Evolutionary conservation across 768 basidiomycete genomes (phyloP), one percentile per base, ranked within the genome.

Genomic region (Amanita rubescens): DNA sequence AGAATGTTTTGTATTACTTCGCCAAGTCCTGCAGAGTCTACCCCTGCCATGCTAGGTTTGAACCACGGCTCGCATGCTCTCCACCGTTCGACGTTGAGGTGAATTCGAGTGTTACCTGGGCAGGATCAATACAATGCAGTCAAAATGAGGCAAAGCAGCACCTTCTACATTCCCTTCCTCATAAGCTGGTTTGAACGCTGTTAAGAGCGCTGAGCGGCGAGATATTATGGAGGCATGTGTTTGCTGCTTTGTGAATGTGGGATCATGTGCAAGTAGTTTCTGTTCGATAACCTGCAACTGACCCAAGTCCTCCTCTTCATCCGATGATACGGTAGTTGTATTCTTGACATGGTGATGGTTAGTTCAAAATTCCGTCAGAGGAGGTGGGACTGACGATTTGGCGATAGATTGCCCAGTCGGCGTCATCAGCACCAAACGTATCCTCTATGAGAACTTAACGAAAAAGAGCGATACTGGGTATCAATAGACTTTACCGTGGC

Each of bases 331-430:
- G 0, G 80, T 77, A 3, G 82, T 76, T 3, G 77, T 81, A 63
- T 90, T 90, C 88, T 90, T 14, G 1, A 20, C 7, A 34, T 30
- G 5, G 25, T 15, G 5, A 12, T 25, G 22, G 20, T 32, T 12
- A 14, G 47, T 3, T 24, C 2, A 32, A 24, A 10, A 9, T 32
- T 30, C 19, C 12, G 8, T 32, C 41, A 45, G 39, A 2, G 3
- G 27, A 25, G 6, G 3, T 9, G 20, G 17, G 67, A 35, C 81
- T 58, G 64, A 94, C 94, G 55, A 99, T 94, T 70, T 97, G 94
- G 58, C 95, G 90, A 65, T 98, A 98, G 55, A 98, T 93, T 0
- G 87, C 86, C 94, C 95, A 98, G 64, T 98, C 95, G 6, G 88
- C 93, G 63, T 98, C 94, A 59, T 95, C 86, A 15, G 84, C 85